Percentiles rank a stretch among this genome's conserved stretches.
These are phyloP conservation scores for Urostyla sp. DNA, from an alignment of 73 alveolate genomes.

Conservation along the genomic window DNA sequence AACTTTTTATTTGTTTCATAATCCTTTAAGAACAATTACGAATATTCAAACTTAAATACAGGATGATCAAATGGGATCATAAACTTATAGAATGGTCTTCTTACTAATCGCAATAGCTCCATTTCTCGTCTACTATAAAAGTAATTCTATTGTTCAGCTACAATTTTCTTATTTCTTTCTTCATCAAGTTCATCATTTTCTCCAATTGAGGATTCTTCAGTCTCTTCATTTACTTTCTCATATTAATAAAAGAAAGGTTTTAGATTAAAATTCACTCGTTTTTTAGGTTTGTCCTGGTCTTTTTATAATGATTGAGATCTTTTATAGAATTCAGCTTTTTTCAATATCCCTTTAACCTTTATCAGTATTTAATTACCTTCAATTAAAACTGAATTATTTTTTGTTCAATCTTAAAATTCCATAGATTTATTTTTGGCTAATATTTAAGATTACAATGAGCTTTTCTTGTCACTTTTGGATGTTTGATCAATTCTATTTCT, in stretches of 20 bases:
- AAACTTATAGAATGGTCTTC: constrained; percentile 26
- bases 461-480: background rate
- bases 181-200: constrained; percentile 19
- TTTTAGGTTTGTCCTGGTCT: background rate
- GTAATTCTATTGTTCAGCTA: constrained; percentile 9
- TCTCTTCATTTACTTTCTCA: constrained; percentile 26
- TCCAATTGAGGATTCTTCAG: constrained; percentile 23
- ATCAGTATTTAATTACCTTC: background rate
- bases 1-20: constrained; percentile 23
- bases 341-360: background rate
- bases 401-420: background rate
- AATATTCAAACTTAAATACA: constrained; percentile 32
- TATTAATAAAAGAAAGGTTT: constrained; percentile 13
- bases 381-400: background rate
- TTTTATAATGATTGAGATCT: background rate
- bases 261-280: constrained; percentile 14
- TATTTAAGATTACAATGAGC: background rate
- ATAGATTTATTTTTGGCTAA: background rate
- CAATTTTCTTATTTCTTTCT: background rate
- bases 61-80: constrained; percentile 45
- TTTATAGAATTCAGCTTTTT: background rate
- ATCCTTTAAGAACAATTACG: constrained; percentile 20
- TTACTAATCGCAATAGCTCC: constrained; percentile 17
- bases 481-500: background rate
- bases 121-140: constrained; percentile 9